Evolutionary conservation across 208 protist species (phyloP), one percentile per base, ranked within the genome.

Genomic region (Leptomonas seymouri): DNA sequence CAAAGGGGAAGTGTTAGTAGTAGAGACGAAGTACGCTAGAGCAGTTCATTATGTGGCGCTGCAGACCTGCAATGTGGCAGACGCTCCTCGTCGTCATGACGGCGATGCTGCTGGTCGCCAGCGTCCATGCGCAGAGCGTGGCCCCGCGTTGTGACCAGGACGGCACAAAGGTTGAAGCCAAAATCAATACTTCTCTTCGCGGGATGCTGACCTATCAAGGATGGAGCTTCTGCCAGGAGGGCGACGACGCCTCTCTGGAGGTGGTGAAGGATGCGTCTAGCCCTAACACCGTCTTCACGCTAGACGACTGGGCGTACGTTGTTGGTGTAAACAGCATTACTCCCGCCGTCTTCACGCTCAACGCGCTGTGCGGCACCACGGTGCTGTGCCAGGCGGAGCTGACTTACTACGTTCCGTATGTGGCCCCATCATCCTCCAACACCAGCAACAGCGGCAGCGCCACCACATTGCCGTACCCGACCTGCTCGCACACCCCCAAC

Each of bases 321-420:
- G 55, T 76, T 34, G 59, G 61, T 20, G 56, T 78, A 0, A 73
- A 74, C 56, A 9, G 60, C 71, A 15, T 62, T 30, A 69, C 20
- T 15, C 50, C 34, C 39, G 45, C 42, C 16, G 70, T 61, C 21
- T 81, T 92, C 53, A 81, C 76, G 21, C 44, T 85, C 2, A 67
- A 78, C 31, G 86, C 83, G 9, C 60, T 76, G 34, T 91, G 81
- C 45, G 73, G 65, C 28, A 45, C 23, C 0, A 55, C 62, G 15
- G 69, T 82, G 49, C 27, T 80, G 30, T 92, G 86, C 57, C 69
- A 81, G 49, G 76, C 81, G 15, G 57, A 31, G 30, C 11, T 90
- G 20, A 34, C 51, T 39, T 86, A 84, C 65, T 55, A 21, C 21
- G 62, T 58, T 16, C 51, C 53, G 11, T 46, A 28, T 28, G 30